Conservation (phyloP, 257 asterid genomes). For the Salvia miltiorrhiza region DNA sequence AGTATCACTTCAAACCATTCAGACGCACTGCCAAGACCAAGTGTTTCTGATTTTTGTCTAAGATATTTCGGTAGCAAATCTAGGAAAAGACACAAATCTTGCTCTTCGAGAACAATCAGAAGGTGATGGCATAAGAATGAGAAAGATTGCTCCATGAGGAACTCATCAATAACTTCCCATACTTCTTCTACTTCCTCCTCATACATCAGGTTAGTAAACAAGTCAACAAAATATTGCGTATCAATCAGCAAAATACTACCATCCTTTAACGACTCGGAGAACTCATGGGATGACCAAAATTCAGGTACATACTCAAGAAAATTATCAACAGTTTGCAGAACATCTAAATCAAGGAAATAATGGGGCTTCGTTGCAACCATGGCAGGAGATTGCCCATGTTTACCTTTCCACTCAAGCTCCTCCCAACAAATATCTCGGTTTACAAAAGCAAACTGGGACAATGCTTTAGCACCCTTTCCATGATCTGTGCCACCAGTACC, state of each 20-base stretch:
- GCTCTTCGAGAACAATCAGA: constrained; percentile 74
- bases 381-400: constrained; percentile 98
- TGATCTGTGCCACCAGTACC: constrained; percentile 55
- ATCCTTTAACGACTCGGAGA: constrained; percentile 80
- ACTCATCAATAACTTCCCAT: constrained; percentile 75
- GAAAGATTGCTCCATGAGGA: constrained; percentile 71
- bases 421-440: constrained; percentile 97
- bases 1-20: constrained; percentile 71
- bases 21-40: constrained; percentile 34
- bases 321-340: constrained; percentile 80
- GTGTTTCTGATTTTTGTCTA: constrained; percentile 40
- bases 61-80: constrained; percentile 61
- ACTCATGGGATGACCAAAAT: constrained; percentile 89
- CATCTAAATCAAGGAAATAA: constrained; percentile 95
- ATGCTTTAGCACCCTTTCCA: constrained; percentile 87
- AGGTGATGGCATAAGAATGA: constrained; percentile 81
- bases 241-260: constrained; percentile 72
- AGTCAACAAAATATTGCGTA: constrained; percentile 51
- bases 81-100: constrained; percentile 58
- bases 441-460: constrained; percentile 85
- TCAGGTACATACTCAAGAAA: constrained; percentile 91
- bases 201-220: constrained; percentile 78
- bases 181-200: constrained; percentile 62
- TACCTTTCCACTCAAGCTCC: constrained; percentile 98
- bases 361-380: constrained; percentile 99